Conservation (phyloP, 768 basidiomycete species). For the Suillus plorans region DNA sequence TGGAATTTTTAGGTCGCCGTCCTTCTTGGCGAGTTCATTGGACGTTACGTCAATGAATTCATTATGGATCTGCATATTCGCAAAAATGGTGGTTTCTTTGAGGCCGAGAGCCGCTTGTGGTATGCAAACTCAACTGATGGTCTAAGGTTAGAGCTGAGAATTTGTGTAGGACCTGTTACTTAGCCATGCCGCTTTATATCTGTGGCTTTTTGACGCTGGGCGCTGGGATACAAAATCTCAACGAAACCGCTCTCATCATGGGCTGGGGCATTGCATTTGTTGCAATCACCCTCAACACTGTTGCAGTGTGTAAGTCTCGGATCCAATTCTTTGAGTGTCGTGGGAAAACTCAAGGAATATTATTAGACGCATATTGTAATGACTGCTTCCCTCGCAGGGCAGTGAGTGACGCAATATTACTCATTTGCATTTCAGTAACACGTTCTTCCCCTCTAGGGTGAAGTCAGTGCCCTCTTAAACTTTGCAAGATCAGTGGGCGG, state of each 20-base stretch:
- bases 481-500: conserved; percentile 36
- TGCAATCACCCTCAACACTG: conserved; percentile 39
- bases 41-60: conserved; percentile 51
- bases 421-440: not conserved
- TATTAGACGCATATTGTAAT: conserved; percentile 36
- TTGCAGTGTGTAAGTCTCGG: conserved; percentile 34
- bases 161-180: conserved; percentile 34
- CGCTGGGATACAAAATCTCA: conserved; percentile 34
- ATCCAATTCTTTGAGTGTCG: not conserved
- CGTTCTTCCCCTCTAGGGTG: conserved; percentile 9
- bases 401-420: conserved; percentile 10
- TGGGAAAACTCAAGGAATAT: not conserved
- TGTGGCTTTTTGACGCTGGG: conserved; percentile 44
- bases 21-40: conserved; percentile 50
- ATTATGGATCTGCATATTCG: conserved; percentile 45
- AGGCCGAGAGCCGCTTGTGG: conserved; percentile 49
- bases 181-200: conserved; percentile 41
- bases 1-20: conserved; percentile 39
- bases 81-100: conserved; percentile 50
- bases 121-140: conserved; percentile 15
- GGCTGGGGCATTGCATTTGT: conserved; percentile 45
- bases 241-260: conserved; percentile 31
- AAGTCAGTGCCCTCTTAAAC: conserved; percentile 44
- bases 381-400: conserved; percentile 37
- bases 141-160: not conserved